Base-by-base conservation (phyloP, 2,329 filamentous ascomycete genomes). In the Pseudocercospora eumusae region DNA sequence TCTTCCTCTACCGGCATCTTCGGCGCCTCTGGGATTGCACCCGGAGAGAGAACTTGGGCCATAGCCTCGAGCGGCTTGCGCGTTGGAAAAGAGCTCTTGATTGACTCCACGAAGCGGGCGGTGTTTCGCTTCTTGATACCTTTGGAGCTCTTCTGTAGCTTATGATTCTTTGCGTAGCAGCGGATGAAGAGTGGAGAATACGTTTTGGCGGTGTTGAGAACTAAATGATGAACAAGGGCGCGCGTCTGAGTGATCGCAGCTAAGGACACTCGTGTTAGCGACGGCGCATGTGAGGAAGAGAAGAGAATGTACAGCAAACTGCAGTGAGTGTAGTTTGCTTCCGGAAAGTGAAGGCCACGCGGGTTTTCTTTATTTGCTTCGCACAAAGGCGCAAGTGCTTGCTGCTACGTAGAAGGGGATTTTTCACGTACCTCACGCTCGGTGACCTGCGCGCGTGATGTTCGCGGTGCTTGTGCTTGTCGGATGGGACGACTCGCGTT, bases 141-240 rank as follows among this genome's bases (percentile, higher is more conserved):
- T 66, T 77, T 80, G 59, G 78, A 75, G 28, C 75, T 76, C 57
- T 77, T 76, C 36, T 73, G 71, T 40, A 81, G 75, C 64, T 80
- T 78, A 72, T 80, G 76, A 70, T 80, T 79, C 64, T 75, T 78
- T 59, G 78, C 79, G 71, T 69, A 75, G 66, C 70, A 76, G 74
- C 85, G 83, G 75, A 88, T 80, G 76, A 89, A 88, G 71, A 89
- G 83, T 78, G 86, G 86, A 68, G 87, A 90, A 87, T 89, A 86
- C 86, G 71, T 73, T 61, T 58, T 74, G 68, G 69, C 70, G 71
- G 71, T 72, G 57, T 66, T 67, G 65, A 36, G 59, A 56, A 40
- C n/a, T 57, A 27, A 36, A 11, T 57, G 15, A 49, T 60, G 36
- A 58, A 53, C 57, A 45, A 55, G 60, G 56, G 63, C 52, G 45